Conservation (phyloP, 106 monocot species). For the Phalaenopsis equestris region DNA sequence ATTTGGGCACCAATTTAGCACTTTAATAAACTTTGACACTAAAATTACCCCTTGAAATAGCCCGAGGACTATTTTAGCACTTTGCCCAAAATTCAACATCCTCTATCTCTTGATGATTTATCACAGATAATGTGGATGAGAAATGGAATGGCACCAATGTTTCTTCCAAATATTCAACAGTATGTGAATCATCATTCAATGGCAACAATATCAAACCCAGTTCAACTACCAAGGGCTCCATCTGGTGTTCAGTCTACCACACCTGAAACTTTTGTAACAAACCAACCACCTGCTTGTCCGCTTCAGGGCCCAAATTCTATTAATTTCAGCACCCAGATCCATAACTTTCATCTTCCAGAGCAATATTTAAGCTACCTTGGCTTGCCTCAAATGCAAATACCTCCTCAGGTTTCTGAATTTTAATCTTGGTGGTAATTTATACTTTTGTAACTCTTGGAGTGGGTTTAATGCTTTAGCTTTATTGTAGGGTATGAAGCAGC, state of each 20-base stretch:
- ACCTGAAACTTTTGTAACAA: conserved; percentile 8
- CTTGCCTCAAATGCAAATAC: conserved; percentile 21
- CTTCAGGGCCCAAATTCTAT: conserved; percentile 12
- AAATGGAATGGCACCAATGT: conserved; percentile 44
- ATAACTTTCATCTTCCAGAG: conserved; percentile 30
- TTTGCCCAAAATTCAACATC: background rate
- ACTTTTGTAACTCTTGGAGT: background rate
- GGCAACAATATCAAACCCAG: conserved; percentile 20
- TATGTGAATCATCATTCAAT: conserved; percentile 22
- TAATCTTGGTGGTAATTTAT: background rate
- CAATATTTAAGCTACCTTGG: conserved; percentile 29
- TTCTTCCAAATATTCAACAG: conserved; percentile 37
- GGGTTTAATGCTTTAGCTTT: background rate
- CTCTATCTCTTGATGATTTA: background rate
- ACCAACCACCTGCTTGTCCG: conserved; percentile 11
- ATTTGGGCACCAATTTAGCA: too few species aligned
- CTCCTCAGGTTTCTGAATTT: conserved; percentile 12
- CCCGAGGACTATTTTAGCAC: too few species aligned
- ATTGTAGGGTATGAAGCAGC: conserved; percentile 37
- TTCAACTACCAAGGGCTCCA: conserved; percentile 27
- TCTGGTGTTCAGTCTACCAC: conserved; percentile 18
- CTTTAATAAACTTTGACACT: too few species aligned
- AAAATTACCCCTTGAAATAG: too few species aligned
- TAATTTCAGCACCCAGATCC: conserved; percentile 40
- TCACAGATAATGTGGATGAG: conserved; percentile 69